Evolutionary conservation across 345 rosid species (phyloP).

Genomic region (Syzygium jambos): DNA sequence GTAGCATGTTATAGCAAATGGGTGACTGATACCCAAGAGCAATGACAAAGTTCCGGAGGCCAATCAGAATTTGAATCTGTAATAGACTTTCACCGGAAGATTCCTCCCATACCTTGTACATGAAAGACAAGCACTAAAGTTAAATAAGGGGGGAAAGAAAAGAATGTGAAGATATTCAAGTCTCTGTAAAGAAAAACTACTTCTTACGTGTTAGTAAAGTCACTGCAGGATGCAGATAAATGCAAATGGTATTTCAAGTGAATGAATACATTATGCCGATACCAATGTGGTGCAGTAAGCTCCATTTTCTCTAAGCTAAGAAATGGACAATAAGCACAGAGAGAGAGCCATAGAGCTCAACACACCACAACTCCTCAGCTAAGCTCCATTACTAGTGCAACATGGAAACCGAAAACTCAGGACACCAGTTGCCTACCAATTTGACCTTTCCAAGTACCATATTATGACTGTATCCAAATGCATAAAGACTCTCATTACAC

Average conservation of each 20-base stretch:
- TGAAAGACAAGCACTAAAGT: slow-evolving; percentile 2
- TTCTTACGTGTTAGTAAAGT: background rate
- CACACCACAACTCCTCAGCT: background rate
- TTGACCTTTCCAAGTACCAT: background rate
- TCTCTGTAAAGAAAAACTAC: background rate
- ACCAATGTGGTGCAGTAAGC: background rate
- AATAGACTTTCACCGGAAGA: slow-evolving; percentile 94
- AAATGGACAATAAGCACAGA: background rate
- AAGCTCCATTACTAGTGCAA: background rate
- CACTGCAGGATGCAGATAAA: background rate
- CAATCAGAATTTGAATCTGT: slow-evolving; percentile 95
- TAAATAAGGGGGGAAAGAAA: background rate
- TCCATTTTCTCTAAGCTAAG: background rate
- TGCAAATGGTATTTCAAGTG: background rate
- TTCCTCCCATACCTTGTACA: slow-evolving; percentile 85
- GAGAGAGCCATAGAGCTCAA: background rate
- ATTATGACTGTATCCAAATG: background rate
- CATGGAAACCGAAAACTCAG: background rate
- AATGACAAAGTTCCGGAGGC: slow-evolving; percentile 77
- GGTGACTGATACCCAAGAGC: slow-evolving; percentile 90
- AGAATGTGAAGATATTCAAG: background rate
- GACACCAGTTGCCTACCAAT: background rate
- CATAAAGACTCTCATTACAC: background rate
- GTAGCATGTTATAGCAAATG: slow-evolving; percentile 57
- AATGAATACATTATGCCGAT: background rate